Base-by-base conservation (phyloP, 1,284 basidiomycete species). In the Rhizoctonia solani region DNA sequence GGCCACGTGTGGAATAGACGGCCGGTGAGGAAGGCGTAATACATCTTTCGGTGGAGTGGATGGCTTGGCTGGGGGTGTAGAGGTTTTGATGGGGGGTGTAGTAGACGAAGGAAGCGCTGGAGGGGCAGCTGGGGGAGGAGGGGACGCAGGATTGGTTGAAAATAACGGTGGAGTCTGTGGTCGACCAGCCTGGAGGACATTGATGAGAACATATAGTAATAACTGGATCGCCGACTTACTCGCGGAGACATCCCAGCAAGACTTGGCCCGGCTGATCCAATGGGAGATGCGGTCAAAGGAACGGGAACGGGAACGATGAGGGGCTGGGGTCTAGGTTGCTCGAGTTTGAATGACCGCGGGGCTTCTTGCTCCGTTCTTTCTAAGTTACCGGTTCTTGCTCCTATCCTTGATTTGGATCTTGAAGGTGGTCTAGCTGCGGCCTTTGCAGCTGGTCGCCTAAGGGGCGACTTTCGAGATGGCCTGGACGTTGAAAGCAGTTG, bases 141-240 rank as follows among this genome's bases (percentile, higher is more conserved):
- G 59, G 16, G 59, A 41, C 32, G 47, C 32, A 6, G 59, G 47
- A 23, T 63, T 47, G 16, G 59, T 63, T 25, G 59, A 63, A 23
- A 63, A 63, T n/a, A 63, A 37, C 25, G 59, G 59, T 19, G 59
- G 59, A 21, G 59, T 63, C 32, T 63, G 59, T 2, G 59, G 49
- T 25, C 59, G 49, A 19, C 46, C 46, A 23, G 21, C 32, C 59
- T 63, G 21, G n/a, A 4, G 21, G 25, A 41, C 23, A 53, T 6
- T 23, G 14, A 21, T 29, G 37, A 53, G n/a, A 50, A 30, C 6
- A 41, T 27, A 16, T 5, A 6, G 1, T 4, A 41, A 25, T 27
- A 2, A 50, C 1, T 14, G 19, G 34, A 39, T 14, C 3, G 16
- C 13, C 4, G 3, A 27, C 59, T 29, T 53, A 63, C 59, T 27